A percentile compares a stretch with the other conserved stretches of the same genome.
Evolutionary conservation across 2,329 filamentous ascomycete genomes (phyloP).

Genomic region (Fusarium sp.): DNA sequence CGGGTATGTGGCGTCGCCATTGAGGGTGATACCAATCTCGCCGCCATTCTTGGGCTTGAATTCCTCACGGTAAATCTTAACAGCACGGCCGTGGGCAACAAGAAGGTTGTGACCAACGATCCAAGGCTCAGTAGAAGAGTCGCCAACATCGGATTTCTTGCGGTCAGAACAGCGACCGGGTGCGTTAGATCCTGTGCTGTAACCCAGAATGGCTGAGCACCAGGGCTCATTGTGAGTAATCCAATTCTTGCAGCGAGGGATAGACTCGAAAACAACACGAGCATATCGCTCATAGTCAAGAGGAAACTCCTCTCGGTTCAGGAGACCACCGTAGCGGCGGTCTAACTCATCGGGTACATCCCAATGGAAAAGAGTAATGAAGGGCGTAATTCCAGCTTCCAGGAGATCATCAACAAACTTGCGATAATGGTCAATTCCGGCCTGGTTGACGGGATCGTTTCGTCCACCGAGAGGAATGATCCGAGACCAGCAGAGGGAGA

Average conservation of each 20-base stretch:
- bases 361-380: conserved; percentile 90
- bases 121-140: conserved; percentile 83
- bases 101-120: conserved; percentile 83
- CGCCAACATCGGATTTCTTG: conserved; percentile 73
- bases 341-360: conserved; percentile 83
- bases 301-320: conserved; percentile 84
- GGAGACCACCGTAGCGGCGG: conserved; percentile 80
- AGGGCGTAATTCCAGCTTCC: conserved; percentile 78
- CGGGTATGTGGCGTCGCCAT: conserved; percentile 84
- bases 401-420: conserved; percentile 82
- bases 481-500: conserved; percentile 85
- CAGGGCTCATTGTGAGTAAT: conserved; percentile 93
- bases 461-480: conserved; percentile 88
- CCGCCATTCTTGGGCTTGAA: conserved; percentile 78
- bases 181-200: conserved; percentile 80
- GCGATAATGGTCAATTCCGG: conserved; percentile 80
- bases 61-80: conserved; percentile 83
- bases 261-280: conserved; percentile 75
- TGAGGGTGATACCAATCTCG: conserved; percentile 87
- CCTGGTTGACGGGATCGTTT: conserved; percentile 81
- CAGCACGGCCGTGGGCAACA: conserved; percentile 80
- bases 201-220: conserved; percentile 84
- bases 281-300: conserved; percentile 84
- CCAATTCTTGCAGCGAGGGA: conserved; percentile 85
- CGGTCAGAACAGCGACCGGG: conserved; percentile 85